Evolutionary conservation across 306 rosid species (phyloP).

Genomic region (Cicer yamashitae): DNA sequence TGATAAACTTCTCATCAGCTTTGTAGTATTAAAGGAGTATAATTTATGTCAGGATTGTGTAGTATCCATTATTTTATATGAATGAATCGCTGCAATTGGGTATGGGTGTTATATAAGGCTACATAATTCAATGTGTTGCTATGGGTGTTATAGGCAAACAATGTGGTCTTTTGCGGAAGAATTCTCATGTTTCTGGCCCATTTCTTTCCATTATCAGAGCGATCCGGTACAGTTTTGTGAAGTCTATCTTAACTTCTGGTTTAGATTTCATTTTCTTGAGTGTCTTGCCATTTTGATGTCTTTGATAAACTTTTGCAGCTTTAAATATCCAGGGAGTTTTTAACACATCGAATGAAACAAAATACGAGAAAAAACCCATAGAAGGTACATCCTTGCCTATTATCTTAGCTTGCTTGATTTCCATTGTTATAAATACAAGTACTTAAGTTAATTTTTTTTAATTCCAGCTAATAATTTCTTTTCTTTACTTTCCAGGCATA

Average conservation of each 20-base stretch:
- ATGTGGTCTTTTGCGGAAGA: slow-evolving; percentile 96
- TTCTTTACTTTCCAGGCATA: slow-evolving; percentile 66
- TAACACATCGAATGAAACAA: slow-evolving; percentile 94
- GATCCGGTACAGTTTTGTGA: slow-evolving; percentile 69
- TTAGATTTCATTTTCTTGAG: slow-evolving; percentile 40
- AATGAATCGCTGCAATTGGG: slow-evolving; percentile 7
- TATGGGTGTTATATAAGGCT: neutral
- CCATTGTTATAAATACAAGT: slow-evolving; percentile 30
- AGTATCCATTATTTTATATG: neutral
- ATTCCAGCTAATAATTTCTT: slow-evolving; percentile 32
- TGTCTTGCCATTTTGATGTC: slow-evolving; percentile 35
- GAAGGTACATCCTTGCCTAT: slow-evolving; percentile 61
- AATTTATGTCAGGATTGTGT: slow-evolving; percentile 14
- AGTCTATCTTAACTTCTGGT: slow-evolving; percentile 28
- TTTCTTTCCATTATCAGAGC: slow-evolving; percentile 94
- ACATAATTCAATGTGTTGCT: slow-evolving; percentile 22
- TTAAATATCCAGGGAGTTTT: slow-evolving; percentile 96
- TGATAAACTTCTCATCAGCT: neutral
- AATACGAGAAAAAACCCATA: slow-evolving; percentile 90
- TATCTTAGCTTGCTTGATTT: slow-evolving; percentile 31
- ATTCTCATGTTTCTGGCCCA: slow-evolving; percentile 97
- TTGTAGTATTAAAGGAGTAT: slow-evolving; percentile 7
- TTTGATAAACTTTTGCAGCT: slow-evolving; percentile 63
- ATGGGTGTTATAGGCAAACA: slow-evolving; percentile 71
- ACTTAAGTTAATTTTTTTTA: slow-evolving; percentile 10